Conservation (phyloP, 257 asterid genomes). For the Fraxinus quadrangulata region DNA sequence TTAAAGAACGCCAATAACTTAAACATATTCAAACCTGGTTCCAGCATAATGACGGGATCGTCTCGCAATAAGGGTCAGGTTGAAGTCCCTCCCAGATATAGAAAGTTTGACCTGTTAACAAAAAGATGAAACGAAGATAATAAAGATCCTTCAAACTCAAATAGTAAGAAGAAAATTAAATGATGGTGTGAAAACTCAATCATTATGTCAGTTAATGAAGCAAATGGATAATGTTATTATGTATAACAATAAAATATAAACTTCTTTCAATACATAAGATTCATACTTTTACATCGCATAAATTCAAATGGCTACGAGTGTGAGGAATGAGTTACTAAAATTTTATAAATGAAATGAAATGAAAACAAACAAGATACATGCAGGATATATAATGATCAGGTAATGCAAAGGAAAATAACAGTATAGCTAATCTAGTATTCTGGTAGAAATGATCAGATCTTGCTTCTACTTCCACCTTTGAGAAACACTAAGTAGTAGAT, state of each 20-base stretch:
- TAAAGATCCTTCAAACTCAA: slow-evolving; percentile 1
- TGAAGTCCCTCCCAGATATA: slow-evolving; percentile 53
- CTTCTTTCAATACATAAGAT: neutral
- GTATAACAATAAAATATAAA: neutral
- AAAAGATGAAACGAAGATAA: neutral
- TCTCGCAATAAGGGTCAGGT: slow-evolving; percentile 78
- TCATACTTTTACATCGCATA: neutral
- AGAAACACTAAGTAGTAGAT: slow-evolving; percentile 11
- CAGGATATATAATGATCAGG: neutral
- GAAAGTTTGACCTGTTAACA: slow-evolving; percentile 66
- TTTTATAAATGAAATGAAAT: neutral
- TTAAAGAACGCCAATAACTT: neutral
- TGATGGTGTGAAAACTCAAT: neutral
- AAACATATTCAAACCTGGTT: slow-evolving; percentile 59
- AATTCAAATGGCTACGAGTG: neutral
- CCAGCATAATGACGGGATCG: slow-evolving; percentile 99
- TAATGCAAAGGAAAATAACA: neutral
- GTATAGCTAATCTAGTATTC: neutral
- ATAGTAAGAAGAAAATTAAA: slow-evolving; percentile 4
- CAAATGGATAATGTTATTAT: neutral
- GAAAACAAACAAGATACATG: neutral
- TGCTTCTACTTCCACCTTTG: neutral
- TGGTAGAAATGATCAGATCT: neutral
- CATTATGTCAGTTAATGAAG: neutral
- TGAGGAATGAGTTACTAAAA: neutral